Evolutionary conservation across 192 early-diverging fungal genomes (phyloP), one percentile per base, ranked within the genome.

Genomic region (Kickxella alabastrina): DNA sequence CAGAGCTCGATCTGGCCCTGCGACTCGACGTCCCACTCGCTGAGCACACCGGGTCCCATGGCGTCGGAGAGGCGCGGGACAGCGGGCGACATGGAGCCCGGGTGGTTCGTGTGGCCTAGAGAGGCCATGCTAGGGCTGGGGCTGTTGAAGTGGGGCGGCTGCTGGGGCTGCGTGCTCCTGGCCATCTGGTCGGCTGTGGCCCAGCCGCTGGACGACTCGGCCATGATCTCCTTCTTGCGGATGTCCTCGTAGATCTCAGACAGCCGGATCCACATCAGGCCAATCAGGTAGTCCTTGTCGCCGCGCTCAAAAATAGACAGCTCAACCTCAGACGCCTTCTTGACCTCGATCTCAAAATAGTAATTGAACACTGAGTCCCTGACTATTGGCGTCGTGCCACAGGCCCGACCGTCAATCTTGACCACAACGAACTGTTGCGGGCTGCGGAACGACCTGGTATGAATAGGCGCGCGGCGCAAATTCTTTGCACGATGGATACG

Each of bases 251-350:
- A 89, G 43, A 99, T 83, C 57, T 99, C 96, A 1, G 86, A 87
- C 27, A 98, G 81, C 53, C 92, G 92, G 46, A 97, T 81, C 97
- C 97, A 99, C 56, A 89, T 64, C 49, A 95, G 68, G 6, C 90
- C 90, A 58, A 95, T 77, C 31, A 95, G 80, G 34, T 82, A 81
- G 52, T 76, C 66, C 56, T 82, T 83, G 52, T 87, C 85, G 14
- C 72, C 61, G 22, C 83, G 90, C 64, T 99, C 97, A 55, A 87
- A 90, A 19, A 99, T 76, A 8, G 88, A 82, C 27, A 99, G 76
- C 67, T 99, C 97, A 6, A 97, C 81, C 52, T 99, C 97, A 12
- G 87, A 85, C 2, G 87, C 91, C 66, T 88, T 89, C 54, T 95
- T 89, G 26, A 99, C 87, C 43, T 82, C 77, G 19, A 95, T 84